Evolutionary conservation across 441 rosid species (phyloP), one percentile per base, ranked within the genome.

Genomic region (Erodium moschatum): DNA sequence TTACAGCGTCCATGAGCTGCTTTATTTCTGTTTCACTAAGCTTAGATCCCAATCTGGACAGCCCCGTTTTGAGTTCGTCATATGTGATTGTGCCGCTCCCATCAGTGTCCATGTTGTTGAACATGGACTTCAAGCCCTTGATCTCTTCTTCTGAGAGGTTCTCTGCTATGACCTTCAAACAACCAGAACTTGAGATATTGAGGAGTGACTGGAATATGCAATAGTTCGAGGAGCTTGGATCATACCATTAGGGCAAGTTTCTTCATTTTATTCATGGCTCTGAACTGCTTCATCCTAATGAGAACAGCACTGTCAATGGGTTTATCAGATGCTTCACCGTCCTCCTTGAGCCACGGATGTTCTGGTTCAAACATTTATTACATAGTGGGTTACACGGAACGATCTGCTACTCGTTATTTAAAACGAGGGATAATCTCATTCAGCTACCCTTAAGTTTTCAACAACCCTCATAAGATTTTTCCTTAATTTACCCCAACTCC

Each of bases 1-100:
- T 83, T 86, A 93, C 97, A 62, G 94, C 96, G 33, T 90, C 96
- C 97, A 93, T 90, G 60, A 90, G 79, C 80, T 87, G 94, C 83
- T 75, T 76, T 64, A 85, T 84, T 82, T 93, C 97, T 67, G 82
- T 56, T 74, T 90, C 96, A 0, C 80, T 67, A 63, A 90, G 89
- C 80, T 75, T 92, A 29, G 98, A 92, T 76, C 98, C 98, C 63
- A 92, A 81, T 77, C 89, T 81, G 24, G 81, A 64, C 69, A 92
- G 58, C 15, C 97, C 97, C 1, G 19, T 70, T 76, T 72, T 85
- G 27, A 92, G 92, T 75, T 92, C 98, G 20, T 90, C 91, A 6
- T 68, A 83, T 40, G 98, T 92, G 63, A 92, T 90, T 5, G 89
- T 79, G 1, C 92, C 97, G 74, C 93, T 90, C 38, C 81, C 56